Percentiles rank a stretch among this genome's conserved stretches.
Evolutionary conservation across 495 filamentous ascomycete species (phyloP).

Genomic region (Xylaria castorea): DNA sequence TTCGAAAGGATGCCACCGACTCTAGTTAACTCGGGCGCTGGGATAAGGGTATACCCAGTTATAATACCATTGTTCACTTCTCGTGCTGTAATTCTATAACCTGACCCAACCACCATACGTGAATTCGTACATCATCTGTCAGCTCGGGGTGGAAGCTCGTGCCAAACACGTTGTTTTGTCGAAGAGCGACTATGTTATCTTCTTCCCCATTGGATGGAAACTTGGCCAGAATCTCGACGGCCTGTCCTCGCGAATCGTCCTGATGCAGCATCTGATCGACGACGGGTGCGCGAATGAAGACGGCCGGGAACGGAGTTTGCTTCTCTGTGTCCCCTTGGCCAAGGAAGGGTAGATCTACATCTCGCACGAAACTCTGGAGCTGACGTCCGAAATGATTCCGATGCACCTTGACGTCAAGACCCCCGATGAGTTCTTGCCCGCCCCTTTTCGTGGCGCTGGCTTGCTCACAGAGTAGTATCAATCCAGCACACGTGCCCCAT

Average conservation of each 20-base stretch:
- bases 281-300: conserved; percentile 94
- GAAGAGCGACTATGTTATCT: conserved; percentile 83
- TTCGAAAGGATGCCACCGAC: background rate
- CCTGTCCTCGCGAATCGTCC: conserved; percentile 39
- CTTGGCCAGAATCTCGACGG: conserved; percentile 65
- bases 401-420: conserved; percentile 87
- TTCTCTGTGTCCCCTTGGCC: conserved; percentile 37
- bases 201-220: conserved; percentile 49
- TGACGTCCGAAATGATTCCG: conserved; percentile 97
- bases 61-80: background rate
- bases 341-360: conserved; percentile 78
- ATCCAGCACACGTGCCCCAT: conserved; percentile 96
- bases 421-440: conserved; percentile 92
- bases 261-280: conserved; percentile 81
- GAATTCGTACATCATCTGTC: conserved; percentile 87
- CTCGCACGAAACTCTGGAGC: conserved; percentile 87
- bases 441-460: conserved; percentile 89
- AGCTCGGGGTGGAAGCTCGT: conserved; percentile 98
- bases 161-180: conserved; percentile 92
- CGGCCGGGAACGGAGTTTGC: conserved; percentile 69
- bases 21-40: background rate
- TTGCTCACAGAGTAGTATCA: conserved; percentile 88
- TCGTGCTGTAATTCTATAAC: conserved; percentile 52
- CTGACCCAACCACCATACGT: conserved; percentile 89
- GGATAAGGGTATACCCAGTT: background rate